A percentile compares a stretch with the other conserved stretches of the same genome.
Conservation (phyloP, 2,329 filamentous ascomycete genomes). For the Thelonectria discophora region DNA sequence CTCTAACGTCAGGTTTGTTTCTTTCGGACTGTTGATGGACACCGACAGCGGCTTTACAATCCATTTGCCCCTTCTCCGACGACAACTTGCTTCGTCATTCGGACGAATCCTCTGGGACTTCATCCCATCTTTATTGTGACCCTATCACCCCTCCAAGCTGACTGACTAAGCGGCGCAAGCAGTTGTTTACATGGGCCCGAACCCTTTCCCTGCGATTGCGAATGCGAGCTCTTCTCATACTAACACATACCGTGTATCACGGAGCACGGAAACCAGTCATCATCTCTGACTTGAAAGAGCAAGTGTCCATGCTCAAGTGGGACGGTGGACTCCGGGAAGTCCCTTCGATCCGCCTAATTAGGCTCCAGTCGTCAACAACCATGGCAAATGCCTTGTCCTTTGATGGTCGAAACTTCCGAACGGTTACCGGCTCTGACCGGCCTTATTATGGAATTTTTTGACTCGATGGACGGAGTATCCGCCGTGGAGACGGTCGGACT, state of each 20-base stretch:
- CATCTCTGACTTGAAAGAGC: background rate
- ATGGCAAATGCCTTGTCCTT: background rate
- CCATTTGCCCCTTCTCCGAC: background rate
- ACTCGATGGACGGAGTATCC: too few species aligned
- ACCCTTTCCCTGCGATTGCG: slow-evolving; percentile 6
- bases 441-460: background rate
- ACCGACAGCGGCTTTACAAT: background rate
- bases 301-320: slow-evolving; percentile 10
- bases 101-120: slow-evolving; percentile 1
- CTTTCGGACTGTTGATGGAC: background rate
- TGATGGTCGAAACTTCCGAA: slow-evolving; percentile 7
- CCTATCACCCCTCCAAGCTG: background rate
- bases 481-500: slow-evolving; percentile 6
- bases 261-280: too few species aligned
- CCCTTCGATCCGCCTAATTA: background rate
- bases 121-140: background rate
- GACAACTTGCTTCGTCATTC: background rate
- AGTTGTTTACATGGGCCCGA: background rate
- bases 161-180: slow-evolving; percentile 15
- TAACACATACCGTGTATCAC: background rate
- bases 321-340: slow-evolving; percentile 2
- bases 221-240: background rate
- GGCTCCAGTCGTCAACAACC: slow-evolving; percentile 4
- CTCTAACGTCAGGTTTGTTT: background rate
- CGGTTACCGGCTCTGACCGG: background rate